These are phyloP conservation scores for Calonectria multiphialidica DNA, from an alignment of 2,329 filamentous ascomycete genomes.

Conservation along the genomic window DNA sequence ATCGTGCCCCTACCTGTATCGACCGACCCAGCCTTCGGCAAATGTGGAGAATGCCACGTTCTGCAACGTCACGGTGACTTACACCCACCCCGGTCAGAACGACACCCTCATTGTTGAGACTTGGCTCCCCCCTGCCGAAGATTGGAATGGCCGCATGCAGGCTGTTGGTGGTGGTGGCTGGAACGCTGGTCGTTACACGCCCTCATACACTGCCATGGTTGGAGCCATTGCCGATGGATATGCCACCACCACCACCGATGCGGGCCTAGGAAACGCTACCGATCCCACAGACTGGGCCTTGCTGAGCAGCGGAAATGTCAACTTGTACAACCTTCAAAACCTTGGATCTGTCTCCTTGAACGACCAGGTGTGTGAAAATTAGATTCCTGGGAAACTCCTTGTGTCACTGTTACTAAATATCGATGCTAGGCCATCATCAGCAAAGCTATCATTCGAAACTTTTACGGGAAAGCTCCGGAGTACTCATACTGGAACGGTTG, in stretches of 20 bases:
- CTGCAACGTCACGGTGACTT: background rate
- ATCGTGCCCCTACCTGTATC: background rate
- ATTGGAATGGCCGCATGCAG: background rate
- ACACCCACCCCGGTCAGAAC: background rate
- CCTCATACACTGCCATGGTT: conserved; percentile 3
- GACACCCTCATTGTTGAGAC: background rate
- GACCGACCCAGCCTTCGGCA: background rate
- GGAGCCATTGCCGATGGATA: background rate
- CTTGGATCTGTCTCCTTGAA: background rate
- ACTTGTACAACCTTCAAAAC: conserved; percentile 1
- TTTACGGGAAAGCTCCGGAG: background rate
- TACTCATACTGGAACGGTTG: conserved; percentile 1
- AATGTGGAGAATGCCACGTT: background rate
- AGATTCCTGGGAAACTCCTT: background rate
- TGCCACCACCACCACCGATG: background rate
- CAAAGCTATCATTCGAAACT: background rate
- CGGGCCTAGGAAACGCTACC: background rate
- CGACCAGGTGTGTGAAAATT: background rate
- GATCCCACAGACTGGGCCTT: background rate
- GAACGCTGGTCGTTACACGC: conserved; percentile 1
- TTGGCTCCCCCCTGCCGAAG: background rate
- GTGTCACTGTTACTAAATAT: background rate
- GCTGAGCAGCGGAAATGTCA: background rate
- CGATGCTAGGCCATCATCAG: background rate
- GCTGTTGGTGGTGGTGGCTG: background rate